Evolutionary conservation across 2,329 filamentous ascomycete genomes (phyloP).

Genomic region (Tolypocladium endophyticum): DNA sequence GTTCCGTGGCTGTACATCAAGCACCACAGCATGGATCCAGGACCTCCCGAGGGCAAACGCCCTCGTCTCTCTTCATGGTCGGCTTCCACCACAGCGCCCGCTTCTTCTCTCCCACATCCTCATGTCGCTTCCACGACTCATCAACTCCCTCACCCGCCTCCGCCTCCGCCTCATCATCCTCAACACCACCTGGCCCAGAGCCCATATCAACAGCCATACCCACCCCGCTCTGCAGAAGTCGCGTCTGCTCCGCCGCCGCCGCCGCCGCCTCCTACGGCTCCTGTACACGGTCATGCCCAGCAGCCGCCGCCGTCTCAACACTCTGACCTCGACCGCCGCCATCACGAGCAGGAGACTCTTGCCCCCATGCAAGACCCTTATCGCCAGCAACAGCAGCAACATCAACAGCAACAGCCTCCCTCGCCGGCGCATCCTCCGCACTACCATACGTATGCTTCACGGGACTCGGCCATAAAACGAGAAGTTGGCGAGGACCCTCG

Average conservation of each 20-base stretch:
- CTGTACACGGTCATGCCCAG: conserved; percentile 18
- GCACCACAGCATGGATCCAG: conserved; percentile 46
- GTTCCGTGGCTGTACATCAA: conserved; percentile 22
- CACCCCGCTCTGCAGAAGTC: conserved; percentile 21
- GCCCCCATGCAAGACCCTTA: conserved; percentile 45
- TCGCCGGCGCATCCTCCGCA: conserved; percentile 32
- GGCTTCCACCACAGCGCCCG: conserved; percentile 34
- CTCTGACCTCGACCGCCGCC: conserved; percentile 40
- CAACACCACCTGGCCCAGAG: conserved; percentile 22
- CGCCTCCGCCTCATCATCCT: conserved; percentile 10
- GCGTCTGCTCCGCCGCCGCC: conserved; percentile 11
- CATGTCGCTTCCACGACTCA: conserved; percentile 21
- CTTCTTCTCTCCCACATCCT: conserved; percentile 37
- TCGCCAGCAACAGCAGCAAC: conserved; percentile 15
- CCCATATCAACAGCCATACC: conserved; percentile 30
- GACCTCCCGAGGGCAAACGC: conserved; percentile 48
- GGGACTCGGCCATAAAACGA: conserved; percentile 46
- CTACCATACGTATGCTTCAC: conserved; percentile 32
- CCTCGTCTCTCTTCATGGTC: conserved; percentile 43
- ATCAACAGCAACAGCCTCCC: conserved; percentile 19
- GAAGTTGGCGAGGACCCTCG: conserved; percentile 42
- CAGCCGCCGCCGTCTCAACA: conserved; percentile 24
- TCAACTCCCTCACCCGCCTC: conserved; percentile 16
- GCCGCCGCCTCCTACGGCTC: conserved; percentile 8
- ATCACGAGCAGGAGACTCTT: conserved; percentile 45